Base-by-base conservation (phyloP, 352 stramenopile species). In the Phytophthora gonapodyides region DNA sequence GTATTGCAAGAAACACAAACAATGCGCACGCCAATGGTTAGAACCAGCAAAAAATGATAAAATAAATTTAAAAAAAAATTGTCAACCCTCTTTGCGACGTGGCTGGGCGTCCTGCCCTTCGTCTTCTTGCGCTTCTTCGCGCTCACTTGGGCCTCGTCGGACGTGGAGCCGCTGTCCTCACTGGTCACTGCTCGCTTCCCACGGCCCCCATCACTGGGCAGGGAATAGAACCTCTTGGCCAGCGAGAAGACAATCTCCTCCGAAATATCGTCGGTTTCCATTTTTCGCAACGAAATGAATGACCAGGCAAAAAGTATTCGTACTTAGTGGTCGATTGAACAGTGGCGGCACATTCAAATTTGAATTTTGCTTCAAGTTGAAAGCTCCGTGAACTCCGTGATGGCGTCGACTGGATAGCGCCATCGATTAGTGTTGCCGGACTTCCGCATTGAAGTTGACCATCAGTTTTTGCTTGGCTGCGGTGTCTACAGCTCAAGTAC, bases 181-280 rank as follows among this genome's bases (percentile, higher is more conserved):
- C 30, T 54, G 40, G 34, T 21, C 16, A 44, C 27, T 16, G 57
- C 13, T 0, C 52, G 56, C 35, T 71, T 66, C 9, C 12, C 21
- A 9, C 17, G 12, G 3, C 15, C 21, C n/a, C 30, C 49, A 38
- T 24, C 31, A 7, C 12, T 33, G 21, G 45, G 0, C 31, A 61
- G 30, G 16, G 55, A 49, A 31, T 65, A 70, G 34, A 62, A 70
- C 19, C 48, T 41, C n/a, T 70, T 56, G 2, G 47, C 40, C 7
- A 66, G 36, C 16, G 62, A 70, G 49, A 70, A 55, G 34, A 70
- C 17, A 17, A 70, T 61, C 49, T 65, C 50, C 36, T 70, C 48
- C 1, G 46, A 46, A 21, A 62, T 0, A 5, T 12, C 3, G 3
- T 33, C 42, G 4, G 17, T 35, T 1, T 8, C 17, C 51, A 35